These are phyloP conservation scores for Acanthochlamys bracteata DNA, from an alignment of 106 monocot genomes.

Conservation along the genomic window DNA sequence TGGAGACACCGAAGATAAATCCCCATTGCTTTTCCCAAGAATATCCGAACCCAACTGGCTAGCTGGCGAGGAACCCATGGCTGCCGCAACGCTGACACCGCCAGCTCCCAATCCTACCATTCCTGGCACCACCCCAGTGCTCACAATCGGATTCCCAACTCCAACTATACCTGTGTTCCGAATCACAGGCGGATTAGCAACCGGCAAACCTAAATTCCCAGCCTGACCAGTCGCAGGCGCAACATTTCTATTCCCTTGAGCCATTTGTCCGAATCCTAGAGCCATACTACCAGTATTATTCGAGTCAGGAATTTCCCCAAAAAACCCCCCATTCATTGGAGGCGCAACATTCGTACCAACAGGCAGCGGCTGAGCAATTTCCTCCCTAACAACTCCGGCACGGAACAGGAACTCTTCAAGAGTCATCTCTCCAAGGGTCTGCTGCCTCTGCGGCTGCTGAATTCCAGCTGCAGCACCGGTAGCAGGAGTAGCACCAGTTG, in stretches of 20 bases:
- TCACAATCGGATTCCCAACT: constrained; percentile 22
- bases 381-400: constrained; percentile 61
- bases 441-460: constrained; percentile 31
- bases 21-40: constrained; percentile 29
- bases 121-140: constrained; percentile 29
- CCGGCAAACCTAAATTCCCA: constrained; percentile 11
- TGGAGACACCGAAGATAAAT: constrained; percentile 41
- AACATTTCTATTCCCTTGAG: neutral
- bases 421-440: constrained; percentile 63
- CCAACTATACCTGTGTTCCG: constrained; percentile 20
- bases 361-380: neutral
- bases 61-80: constrained; percentile 13
- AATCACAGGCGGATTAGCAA: constrained; percentile 12
- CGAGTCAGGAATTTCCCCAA: constrained; percentile 11
- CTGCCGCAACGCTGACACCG: constrained; percentile 12
- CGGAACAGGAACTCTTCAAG: constrained; percentile 68
- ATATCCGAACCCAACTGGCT: constrained; percentile 17
- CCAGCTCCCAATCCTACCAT: constrained; percentile 27
- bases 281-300: neutral
- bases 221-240: neutral
- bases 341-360: neutral
- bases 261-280: constrained; percentile 8
- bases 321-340: constrained; percentile 3
- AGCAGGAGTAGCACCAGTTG: neutral
- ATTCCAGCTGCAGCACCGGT: neutral